Base-by-base conservation (phyloP, 176 grass and related monocot species). In the Carex parvula region DNA sequence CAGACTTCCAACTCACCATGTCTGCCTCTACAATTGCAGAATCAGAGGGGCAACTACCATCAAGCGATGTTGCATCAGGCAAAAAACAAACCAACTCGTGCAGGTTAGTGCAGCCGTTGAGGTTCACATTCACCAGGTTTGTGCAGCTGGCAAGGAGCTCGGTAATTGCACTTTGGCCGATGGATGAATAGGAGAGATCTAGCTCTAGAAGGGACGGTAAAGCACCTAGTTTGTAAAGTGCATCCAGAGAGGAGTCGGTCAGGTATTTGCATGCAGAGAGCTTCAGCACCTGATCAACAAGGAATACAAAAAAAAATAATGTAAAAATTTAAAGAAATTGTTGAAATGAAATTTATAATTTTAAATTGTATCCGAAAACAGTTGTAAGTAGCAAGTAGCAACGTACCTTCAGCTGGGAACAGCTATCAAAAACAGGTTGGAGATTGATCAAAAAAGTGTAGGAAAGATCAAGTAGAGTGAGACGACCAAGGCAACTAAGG, bases 211-310 rank as follows among this genome's bases (percentile, higher is more conserved):
- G 91, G 42, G 89, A 88, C 0, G 96, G 93, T 84, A 99, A 88
- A 81, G 93, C 93, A 55, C 81, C 56, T 15, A 94, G 78, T 88
- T 79, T 90, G 80, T 95, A 99, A 56, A 99, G 89, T 20, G 96
- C 91, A 87, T 94, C 89, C 68, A 99, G 86, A 52, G 96, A 95
- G 35, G 91, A 83, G 70, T 95, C 91, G 33, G 81, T 92, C 22
- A 99, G 89, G 59, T 88, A 94, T 79, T 99, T 99, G 93, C 96
- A 99, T 56, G 96, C 96, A 72, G 96, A 99, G 64, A 99, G 91
- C 76, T 95, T 99, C 60, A 99, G 84, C 18, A 88, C 79, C 95
- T 98, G 89, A 55, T 44, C 39, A 56, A 66, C 21, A 63, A 87
- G 84, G 42, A 1, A 22, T 5, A 71, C 14, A 64, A n/a, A 22